These are phyloP conservation scores for Saccharomyces hybrid DNA, from an alignment of 1,139 yeast genomes.

Conservation along the genomic window DNA sequence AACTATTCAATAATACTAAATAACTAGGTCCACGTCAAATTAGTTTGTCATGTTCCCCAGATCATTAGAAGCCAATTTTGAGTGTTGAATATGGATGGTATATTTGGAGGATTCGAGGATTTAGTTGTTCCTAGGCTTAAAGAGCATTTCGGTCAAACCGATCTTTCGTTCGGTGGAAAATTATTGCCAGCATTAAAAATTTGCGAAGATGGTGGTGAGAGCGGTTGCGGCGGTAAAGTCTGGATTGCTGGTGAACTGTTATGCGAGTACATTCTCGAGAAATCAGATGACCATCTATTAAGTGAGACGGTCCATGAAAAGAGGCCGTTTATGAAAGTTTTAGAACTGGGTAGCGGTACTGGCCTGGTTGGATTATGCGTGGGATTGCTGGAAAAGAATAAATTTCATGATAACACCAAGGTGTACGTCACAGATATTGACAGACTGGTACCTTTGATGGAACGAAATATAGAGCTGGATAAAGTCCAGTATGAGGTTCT, in stretches of 20 bases:
- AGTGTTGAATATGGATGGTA: constrained; percentile 10
- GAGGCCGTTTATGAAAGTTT: constrained; percentile 28
- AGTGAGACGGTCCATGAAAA: constrained; percentile 7
- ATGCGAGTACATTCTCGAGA: constrained; percentile 37
- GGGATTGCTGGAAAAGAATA: constrained; percentile 17
- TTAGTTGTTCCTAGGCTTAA: constrained; percentile 17
- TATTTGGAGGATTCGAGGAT: constrained; percentile 15
- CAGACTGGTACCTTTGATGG: constrained; percentile 41
- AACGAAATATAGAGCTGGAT: constrained; percentile 38
- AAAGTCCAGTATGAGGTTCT: constrained; percentile 32
- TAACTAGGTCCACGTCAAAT: background rate
- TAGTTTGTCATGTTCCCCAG: background rate
- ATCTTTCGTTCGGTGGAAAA: constrained; percentile 38
- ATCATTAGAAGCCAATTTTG: background rate
- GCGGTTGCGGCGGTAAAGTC: constrained; percentile 54
- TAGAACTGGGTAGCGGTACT: constrained; percentile 52
- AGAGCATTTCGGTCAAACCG: constrained; percentile 37
- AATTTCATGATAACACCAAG: constrained; percentile 26
- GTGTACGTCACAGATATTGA: constrained; percentile 40
- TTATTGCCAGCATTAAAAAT: constrained; percentile 36
- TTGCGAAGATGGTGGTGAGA: constrained; percentile 48
- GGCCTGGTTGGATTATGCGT: constrained; percentile 43
- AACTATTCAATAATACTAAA: background rate
- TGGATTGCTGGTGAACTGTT: constrained; percentile 54
- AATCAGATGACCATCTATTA: constrained; percentile 8